Conservation (phyloP, 1,139 yeast genomes). For the Blastobotrys ciferrii region DNA sequence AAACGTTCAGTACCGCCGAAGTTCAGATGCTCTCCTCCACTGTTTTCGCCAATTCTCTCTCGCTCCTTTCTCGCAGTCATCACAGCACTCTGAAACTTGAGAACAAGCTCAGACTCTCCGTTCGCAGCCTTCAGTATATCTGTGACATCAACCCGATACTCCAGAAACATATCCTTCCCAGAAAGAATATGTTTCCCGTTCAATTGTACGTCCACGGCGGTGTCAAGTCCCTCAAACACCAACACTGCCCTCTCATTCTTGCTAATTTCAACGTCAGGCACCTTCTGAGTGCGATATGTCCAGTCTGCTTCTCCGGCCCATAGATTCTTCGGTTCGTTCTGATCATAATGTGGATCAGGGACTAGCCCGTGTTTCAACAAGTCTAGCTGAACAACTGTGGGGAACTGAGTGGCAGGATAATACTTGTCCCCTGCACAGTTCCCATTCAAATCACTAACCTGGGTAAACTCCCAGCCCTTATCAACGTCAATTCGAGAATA, state of each 20-base stretch:
- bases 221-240: conserved; percentile 46
- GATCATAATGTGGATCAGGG: conserved; percentile 42
- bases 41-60: conserved; percentile 15
- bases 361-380: conserved; percentile 37
- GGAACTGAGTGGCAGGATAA: conserved; percentile 22
- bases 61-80: conserved; percentile 16
- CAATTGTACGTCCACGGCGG: conserved; percentile 41
- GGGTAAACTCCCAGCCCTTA: conserved; percentile 17
- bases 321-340: conserved; percentile 41
- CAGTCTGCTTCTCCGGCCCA: conserved; percentile 47
- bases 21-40: conserved; percentile 15
- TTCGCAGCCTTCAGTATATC: conserved; percentile 9
- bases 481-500: conserved; percentile 10
- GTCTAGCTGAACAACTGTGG: conserved; percentile 41
- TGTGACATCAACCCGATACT: conserved; percentile 25
- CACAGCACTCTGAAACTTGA: conserved; percentile 13
- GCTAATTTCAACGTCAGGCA: conserved; percentile 9
- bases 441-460: conserved; percentile 12
- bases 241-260: conserved; percentile 29
- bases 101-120: conserved; percentile 12
- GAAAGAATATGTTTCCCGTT: conserved; percentile 36
- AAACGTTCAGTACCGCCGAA: conserved; percentile 18
- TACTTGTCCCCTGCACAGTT: conserved; percentile 15
- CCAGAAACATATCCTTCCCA: conserved; percentile 22
- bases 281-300: conserved; percentile 37